These are phyloP conservation scores for Isabelozyma rhagii DNA, from an alignment of 805 yeast genomes.

Conservation along the genomic window DNA sequence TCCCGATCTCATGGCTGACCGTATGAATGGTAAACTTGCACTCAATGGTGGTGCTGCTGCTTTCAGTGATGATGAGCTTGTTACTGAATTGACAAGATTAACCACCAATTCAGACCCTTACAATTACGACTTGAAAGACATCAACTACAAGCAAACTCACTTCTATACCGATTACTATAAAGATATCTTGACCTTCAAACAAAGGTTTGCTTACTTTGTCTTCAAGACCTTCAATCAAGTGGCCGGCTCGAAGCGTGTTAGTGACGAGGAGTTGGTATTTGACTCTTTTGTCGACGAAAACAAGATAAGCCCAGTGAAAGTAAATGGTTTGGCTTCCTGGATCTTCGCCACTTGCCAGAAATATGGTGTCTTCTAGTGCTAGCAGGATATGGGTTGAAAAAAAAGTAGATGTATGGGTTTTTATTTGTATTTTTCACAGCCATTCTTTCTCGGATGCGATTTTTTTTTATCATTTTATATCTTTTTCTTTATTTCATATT, in stretches of 20 bases:
- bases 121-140: not conserved
- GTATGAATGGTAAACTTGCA: constrained; percentile 12
- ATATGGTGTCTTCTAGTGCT: constrained; percentile 18
- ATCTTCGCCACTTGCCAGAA: constrained; percentile 21
- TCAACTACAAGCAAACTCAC: not conserved
- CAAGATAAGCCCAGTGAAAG: constrained; percentile 4
- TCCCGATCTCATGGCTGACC: constrained; percentile 31
- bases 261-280: constrained; percentile 15
- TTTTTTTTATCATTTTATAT: not conserved
- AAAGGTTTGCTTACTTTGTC: constrained; percentile 9
- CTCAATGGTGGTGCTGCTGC: constrained; percentile 48
- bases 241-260: constrained; percentile 8
- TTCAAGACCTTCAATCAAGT: constrained; percentile 8
- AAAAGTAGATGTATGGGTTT: not conserved
- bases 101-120: constrained; percentile 4
- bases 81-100: constrained; percentile 6
- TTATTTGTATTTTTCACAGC: not conserved
- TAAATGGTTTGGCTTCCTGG: constrained; percentile 12
- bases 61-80: constrained; percentile 1
- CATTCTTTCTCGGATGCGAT: not conserved
- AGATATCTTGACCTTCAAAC: constrained; percentile 10
- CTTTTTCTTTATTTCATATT: not conserved
- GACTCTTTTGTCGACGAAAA: constrained; percentile 19
- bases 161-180: constrained; percentile 4
- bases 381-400: not conserved